A percentile compares a stretch with the other conserved stretches of the same genome.
Evolutionary conservation across 148 eudicot species (phyloP).

Genomic region (Silene uniflora): DNA sequence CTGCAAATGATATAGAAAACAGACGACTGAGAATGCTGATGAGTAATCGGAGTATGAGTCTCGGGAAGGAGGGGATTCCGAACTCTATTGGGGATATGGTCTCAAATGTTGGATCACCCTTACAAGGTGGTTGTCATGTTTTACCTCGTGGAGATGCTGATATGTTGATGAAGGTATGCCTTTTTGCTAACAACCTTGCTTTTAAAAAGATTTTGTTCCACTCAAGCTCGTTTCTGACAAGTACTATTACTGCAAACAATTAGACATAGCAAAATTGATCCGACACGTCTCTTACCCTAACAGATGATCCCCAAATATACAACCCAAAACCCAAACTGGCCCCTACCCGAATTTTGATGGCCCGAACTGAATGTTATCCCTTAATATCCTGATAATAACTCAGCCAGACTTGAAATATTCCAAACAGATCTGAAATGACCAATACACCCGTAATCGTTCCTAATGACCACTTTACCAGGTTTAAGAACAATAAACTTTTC

Average conservation of each 20-base stretch:
- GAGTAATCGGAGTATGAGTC: slow-evolving; percentile 39
- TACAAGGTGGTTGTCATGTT: slow-evolving; percentile 48
- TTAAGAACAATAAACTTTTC: too few species aligned
- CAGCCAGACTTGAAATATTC: too few species aligned
- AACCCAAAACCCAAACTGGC: too few species aligned
- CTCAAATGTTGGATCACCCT: slow-evolving; percentile 49
- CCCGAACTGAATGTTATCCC: too few species aligned
- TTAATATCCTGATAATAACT: too few species aligned
- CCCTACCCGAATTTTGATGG: too few species aligned
- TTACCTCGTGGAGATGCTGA: slow-evolving; percentile 65
- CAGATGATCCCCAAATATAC: too few species aligned
- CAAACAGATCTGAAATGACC: too few species aligned
- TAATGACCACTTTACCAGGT: too few species aligned
- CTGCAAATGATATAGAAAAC: slow-evolving; percentile 52
- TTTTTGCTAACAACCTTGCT: not conserved
- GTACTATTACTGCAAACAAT: not conserved
- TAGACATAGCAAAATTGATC: not conserved
- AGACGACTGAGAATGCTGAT: slow-evolving; percentile 62
- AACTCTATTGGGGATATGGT: slow-evolving; percentile 45
- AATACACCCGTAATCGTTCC: too few species aligned
- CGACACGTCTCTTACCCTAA: not conserved
- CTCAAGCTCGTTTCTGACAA: not conserved
- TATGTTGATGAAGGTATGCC: slow-evolving; percentile 47
- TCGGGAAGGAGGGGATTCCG: slow-evolving; percentile 56
- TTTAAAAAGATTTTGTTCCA: not conserved